phyloP scores from a whole-genome alignment of 129 eudicot genomes.

The Flaveria bidentis region DNA sequence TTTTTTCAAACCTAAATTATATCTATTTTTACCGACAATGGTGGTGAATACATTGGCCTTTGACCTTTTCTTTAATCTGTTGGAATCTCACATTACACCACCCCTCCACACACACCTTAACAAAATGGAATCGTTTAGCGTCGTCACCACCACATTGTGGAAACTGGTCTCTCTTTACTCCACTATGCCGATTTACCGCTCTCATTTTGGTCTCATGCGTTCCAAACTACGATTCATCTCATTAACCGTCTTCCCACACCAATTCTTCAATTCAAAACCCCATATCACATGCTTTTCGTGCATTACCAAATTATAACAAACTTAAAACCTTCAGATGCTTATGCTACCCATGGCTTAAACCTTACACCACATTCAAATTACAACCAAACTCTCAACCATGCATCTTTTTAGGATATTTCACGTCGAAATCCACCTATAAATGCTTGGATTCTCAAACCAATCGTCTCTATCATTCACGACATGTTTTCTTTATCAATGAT shows the following conservation, averaged over 20 bases:
- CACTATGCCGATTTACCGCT: not conserved
- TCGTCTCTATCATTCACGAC: not conserved
- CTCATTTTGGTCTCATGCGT: constrained; percentile 1
- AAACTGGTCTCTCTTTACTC: not conserved
- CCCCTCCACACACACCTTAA: not conserved
- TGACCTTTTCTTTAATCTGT: not conserved
- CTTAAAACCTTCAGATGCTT: not conserved
- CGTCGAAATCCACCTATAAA: not conserved
- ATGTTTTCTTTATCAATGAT: not conserved
- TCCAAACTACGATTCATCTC: not conserved
- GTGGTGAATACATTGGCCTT: not conserved
- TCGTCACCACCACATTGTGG: constrained; percentile 9
- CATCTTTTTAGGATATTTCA: not conserved
- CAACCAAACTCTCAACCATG: constrained; percentile 15
- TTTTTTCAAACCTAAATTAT: not conserved
- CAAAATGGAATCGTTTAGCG: not conserved
- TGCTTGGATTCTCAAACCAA: not conserved
- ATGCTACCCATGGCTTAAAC: constrained; percentile 18
- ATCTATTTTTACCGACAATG: constrained; percentile 16
- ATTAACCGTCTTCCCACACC: not conserved
- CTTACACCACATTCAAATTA: constrained; percentile 12
- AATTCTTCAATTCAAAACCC: not conserved
- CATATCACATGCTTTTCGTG: not conserved
- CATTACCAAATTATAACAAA: not conserved
- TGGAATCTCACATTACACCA: not conserved